Conservation (phyloP, 257 asterid genomes). For the Solanum appendiculatum region DNA sequence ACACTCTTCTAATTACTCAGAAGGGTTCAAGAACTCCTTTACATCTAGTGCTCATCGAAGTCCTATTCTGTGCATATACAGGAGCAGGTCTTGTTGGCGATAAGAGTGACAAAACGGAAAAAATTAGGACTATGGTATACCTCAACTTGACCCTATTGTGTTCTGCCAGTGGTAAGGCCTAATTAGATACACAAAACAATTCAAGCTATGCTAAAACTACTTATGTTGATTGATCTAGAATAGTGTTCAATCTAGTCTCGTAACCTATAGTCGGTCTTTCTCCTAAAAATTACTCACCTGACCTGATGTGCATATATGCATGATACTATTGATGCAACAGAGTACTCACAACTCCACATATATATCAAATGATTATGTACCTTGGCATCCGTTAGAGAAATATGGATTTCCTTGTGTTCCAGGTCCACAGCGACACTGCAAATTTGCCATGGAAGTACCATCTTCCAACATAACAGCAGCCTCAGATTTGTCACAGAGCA, state of each 20-base stretch:
- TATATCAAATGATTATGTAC: neutral
- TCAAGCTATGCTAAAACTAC: neutral
- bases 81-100: fast-evolving
- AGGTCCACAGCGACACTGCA: neutral
- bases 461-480: neutral
- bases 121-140: too few relatives aligned
- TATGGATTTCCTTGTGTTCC: conserved; percentile 1
- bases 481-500: neutral
- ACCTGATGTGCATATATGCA: neutral
- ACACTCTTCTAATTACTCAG: too few relatives aligned
- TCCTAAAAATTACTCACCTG: neutral
- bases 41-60: too few relatives aligned
- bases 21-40: too few relatives aligned
- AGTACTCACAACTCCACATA: neutral
- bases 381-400: neutral
- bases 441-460: neutral
- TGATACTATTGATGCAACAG: neutral
- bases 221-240: neutral
- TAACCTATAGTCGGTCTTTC: neutral
- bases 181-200: neutral
- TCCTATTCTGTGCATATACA: too few relatives aligned
- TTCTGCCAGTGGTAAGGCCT: neutral
- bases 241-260: neutral
- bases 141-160: too few relatives aligned
- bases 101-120: fast-evolving